A percentile compares a stretch with the other conserved stretches of the same genome.
phyloP scores from a whole-genome alignment of 805 yeast species.

The Tetrapisispora fleetii region DNA sequence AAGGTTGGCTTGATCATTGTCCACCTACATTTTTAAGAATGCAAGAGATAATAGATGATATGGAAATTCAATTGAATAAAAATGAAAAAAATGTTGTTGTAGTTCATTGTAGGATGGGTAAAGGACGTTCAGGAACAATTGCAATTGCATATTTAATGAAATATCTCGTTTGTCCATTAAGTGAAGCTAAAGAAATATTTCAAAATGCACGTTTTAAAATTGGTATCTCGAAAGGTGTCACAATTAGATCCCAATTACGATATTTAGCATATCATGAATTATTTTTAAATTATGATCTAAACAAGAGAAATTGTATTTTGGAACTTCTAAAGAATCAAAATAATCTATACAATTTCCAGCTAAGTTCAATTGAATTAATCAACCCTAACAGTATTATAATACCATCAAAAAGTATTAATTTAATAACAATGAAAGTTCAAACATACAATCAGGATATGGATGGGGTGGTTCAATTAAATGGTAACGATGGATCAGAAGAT shows the following conservation, averaged over 20 bases:
- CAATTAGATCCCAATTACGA: constrained; percentile 59
- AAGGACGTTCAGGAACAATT: constrained; percentile 80
- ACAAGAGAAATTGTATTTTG: constrained; percentile 6
- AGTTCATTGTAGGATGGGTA: constrained; percentile 84
- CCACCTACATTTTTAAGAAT: constrained; percentile 58
- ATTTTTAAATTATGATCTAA: constrained; percentile 11
- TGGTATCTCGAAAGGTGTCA: constrained; percentile 55
- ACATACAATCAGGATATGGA: constrained; percentile 11
- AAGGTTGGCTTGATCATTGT: constrained; percentile 69
- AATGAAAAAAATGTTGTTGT: constrained; percentile 43
- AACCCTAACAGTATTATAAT: constrained; percentile 11
- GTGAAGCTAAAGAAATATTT: constrained; percentile 44
- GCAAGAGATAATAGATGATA: constrained; percentile 33
- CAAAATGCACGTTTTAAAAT: constrained; percentile 47
- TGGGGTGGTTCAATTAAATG: constrained; percentile 8
- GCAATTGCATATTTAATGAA: constrained; percentile 63
- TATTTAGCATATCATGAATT: constrained; percentile 50
- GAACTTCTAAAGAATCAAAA: constrained; percentile 4
- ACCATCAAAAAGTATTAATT: constrained; percentile 5
- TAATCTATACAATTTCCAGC: constrained; percentile 6
- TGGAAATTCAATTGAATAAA: constrained; percentile 34
- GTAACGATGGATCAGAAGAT: not conserved
- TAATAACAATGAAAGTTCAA: constrained; percentile 14
- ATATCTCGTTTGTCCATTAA: constrained; percentile 29
- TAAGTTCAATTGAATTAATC: constrained; percentile 11